Evolutionary conservation across 352 stramenopile genomes (phyloP).

Genomic region (Phytophthora lateralis): DNA sequence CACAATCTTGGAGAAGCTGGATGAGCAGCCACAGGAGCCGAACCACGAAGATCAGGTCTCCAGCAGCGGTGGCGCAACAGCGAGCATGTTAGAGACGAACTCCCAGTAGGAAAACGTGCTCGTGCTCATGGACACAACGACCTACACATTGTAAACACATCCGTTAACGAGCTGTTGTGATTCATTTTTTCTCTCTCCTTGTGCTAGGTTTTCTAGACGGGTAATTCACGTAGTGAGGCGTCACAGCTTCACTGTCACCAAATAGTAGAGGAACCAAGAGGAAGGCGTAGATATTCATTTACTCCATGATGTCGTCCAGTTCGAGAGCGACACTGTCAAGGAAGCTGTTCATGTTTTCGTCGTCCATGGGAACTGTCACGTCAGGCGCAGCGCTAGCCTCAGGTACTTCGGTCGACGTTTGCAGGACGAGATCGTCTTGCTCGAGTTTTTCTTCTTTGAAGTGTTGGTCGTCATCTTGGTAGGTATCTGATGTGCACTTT

Average conservation of each 20-base stretch:
- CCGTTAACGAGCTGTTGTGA: too few relatives aligned
- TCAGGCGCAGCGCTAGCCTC: conserved; percentile 17
- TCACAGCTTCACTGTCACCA: conserved; percentile 16
- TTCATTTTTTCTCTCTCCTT: background rate
- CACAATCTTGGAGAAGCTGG: conserved; percentile 31
- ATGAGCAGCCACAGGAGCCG: conserved; percentile 5
- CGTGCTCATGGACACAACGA: conserved; percentile 15
- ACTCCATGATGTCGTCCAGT: conserved; percentile 79
- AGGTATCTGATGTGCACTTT: conserved; percentile 16
- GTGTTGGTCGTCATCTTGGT: conserved; percentile 17
- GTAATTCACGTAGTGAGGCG: conserved; percentile 9
- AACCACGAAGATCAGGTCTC: conserved; percentile 4
- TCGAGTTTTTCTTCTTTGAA: conserved; percentile 32
- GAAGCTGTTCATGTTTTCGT: conserved; percentile 83
- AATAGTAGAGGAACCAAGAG: conserved; percentile 17
- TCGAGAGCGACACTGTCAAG: conserved; percentile 83
- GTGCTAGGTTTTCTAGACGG: conserved; percentile 17
- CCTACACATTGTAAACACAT: too few relatives aligned
- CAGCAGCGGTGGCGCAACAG: background rate
- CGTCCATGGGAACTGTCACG: conserved; percentile 38
- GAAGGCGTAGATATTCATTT: conserved; percentile 16
- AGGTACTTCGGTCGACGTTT: conserved; percentile 7
- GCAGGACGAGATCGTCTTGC: conserved; percentile 23
- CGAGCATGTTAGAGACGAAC: conserved; percentile 17
- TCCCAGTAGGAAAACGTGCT: conserved; percentile 4